Evolutionary conservation across 768 basidiomycete species (phyloP).

Genomic region (Collybia sp.): DNA sequence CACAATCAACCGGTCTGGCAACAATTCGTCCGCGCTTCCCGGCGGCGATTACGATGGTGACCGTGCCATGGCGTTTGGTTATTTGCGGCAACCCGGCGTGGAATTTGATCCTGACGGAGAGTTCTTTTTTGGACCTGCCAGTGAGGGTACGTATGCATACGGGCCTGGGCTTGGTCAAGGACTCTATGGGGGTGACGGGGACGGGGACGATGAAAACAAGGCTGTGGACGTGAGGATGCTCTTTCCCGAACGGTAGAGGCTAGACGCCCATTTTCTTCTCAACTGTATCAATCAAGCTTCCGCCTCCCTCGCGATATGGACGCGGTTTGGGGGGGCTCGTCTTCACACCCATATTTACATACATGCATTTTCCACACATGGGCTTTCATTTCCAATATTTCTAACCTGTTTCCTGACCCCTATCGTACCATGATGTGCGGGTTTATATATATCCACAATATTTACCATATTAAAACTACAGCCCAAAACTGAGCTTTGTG

Average conservation of each 20-base stretch:
- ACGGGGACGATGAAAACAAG: conserved; percentile 20
- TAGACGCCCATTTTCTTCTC: neutral
- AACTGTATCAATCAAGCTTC: neutral
- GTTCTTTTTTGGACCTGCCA: conserved; percentile 4
- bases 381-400: too few species aligned
- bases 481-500: too few species aligned
- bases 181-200: too few species aligned
- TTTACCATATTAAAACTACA: too few species aligned
- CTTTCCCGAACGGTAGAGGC: conserved; percentile 38
- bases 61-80: neutral
- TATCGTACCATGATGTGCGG: too few species aligned
- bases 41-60: conserved; percentile 17
- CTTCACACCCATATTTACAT: too few species aligned
- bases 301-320: neutral
- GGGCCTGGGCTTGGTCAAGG: too few species aligned
- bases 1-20: too few species aligned
- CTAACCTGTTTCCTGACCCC: too few species aligned
- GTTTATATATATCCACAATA: too few species aligned
- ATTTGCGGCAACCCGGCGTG: conserved; percentile 7
- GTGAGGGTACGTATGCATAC: conserved; percentile 10
- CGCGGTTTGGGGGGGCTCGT: neutral
- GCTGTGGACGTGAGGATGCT: conserved; percentile 30
- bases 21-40: too few species aligned
- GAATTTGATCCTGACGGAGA: conserved; percentile 43
- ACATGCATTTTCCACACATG: too few species aligned